Percentiles rank a stretch among this genome's conserved stretches.
These are phyloP conservation scores for Karstenula rhodostoma DNA, from an alignment of 2,329 filamentous ascomycete genomes.

Conservation along the genomic window DNA sequence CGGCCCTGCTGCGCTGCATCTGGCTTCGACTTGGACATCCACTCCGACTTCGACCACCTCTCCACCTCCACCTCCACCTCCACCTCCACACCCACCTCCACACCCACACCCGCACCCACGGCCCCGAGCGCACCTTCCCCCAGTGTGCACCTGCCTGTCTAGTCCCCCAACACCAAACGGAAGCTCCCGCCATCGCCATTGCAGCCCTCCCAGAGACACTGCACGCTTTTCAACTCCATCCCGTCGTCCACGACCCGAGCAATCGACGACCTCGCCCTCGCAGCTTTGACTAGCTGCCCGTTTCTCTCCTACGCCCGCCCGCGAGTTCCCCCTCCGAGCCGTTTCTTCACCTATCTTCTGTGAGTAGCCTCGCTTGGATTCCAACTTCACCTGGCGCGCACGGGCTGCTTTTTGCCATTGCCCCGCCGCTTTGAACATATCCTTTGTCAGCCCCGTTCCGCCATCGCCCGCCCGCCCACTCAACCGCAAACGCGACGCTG, in stretches of 20 bases:
- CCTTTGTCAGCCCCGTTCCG: slow-evolving; percentile 11
- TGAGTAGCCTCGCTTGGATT: slow-evolving; percentile 8
- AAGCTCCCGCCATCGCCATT: slow-evolving; percentile 41
- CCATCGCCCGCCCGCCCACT: neutral
- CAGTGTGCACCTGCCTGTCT: slow-evolving; percentile 26
- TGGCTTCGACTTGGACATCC: slow-evolving; percentile 27
- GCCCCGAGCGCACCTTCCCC: slow-evolving; percentile 31
- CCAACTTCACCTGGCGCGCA: neutral
- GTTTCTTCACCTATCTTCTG: slow-evolving; percentile 19
- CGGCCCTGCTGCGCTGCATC: slow-evolving; percentile 28
- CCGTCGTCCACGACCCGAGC: slow-evolving; percentile 22
- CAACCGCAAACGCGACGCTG: slow-evolving; percentile 8
- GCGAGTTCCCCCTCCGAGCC: slow-evolving; percentile 7
- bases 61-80: slow-evolving; percentile 22
- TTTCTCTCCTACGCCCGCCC: slow-evolving; percentile 18
- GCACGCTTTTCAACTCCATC: slow-evolving; percentile 17
- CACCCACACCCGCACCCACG: too few relatives aligned
- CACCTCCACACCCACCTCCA: neutral
- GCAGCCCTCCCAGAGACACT: slow-evolving; percentile 23
- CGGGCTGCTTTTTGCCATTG: neutral
- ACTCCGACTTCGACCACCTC: slow-evolving; percentile 5
- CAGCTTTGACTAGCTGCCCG: slow-evolving; percentile 53
- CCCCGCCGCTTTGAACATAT: neutral
- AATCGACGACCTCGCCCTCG: slow-evolving; percentile 37
- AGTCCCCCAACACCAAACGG: slow-evolving; percentile 27